Evolutionary conservation across 257 asterid genomes (phyloP), one percentile per base, ranked within the genome.

Genomic region (Gentiana dahurica): DNA sequence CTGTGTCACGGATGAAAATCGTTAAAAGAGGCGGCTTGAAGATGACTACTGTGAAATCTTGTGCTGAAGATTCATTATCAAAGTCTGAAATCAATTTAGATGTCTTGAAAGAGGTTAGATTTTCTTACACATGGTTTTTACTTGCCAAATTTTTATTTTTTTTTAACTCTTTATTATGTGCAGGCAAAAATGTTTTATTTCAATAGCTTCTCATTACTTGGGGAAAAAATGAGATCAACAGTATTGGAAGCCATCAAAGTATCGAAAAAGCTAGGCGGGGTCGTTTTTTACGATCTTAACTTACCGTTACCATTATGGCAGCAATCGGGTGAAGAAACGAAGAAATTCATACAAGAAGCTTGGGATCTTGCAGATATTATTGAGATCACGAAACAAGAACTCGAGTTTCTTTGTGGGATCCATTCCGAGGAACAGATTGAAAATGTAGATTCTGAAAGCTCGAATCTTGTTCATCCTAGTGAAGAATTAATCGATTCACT

Each of bases 181-280:
- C 86, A 91, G 98, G 95, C 95, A 48, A 68, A 85, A 66, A 79
- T 87, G 97, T 87, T 91, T 65, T 87, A 87, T 79, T 83, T 91
- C 84, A 85, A 87, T 74, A 74, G 95, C 53, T 85, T 81, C 70
- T 79, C 90, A 70, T 80, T 91, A 70, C 86, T 91, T 49, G 88
- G 87, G 65, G 77, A 71, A 32, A 79, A 73, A 47, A 87, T 83
- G 98, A 78, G 82, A 66, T 79, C 85, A 47, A 87, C 97, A 38
- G 61, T 90, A 36, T 63, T 85, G 33, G 82, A 70, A 52, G 95
- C 97, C 56, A 58, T 86, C 65, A 79, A 67, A 67, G 78, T 85
- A 3, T 77, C 93, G 1, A 87, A 83, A 62, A 82, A 73, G 72
- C 77, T 87, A 9, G 97, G 88, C 61, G 86, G 78, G 34, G 71